Conservation (phyloP, 768 basidiomycete species). For the Boletus vinaceobasis region DNA sequence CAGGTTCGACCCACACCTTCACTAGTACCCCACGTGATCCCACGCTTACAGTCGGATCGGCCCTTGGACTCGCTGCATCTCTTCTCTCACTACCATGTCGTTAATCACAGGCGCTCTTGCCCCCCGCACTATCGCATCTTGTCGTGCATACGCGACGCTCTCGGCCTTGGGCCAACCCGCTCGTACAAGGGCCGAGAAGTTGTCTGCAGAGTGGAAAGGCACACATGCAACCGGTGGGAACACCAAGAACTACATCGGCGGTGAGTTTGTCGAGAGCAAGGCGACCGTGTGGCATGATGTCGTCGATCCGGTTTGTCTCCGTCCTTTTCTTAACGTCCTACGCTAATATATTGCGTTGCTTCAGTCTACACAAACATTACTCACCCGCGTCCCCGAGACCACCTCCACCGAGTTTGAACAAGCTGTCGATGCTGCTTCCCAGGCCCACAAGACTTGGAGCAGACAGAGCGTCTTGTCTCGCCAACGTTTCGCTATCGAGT, state of each 20-base stretch:
- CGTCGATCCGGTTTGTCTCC: constrained; percentile 72
- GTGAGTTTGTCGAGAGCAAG: constrained; percentile 83
- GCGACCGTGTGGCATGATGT: constrained; percentile 81
- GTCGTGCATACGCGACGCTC: constrained; percentile 44
- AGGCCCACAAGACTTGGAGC: constrained; percentile 89
- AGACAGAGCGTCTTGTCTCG: constrained; percentile 78
- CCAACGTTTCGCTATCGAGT: constrained; percentile 90
- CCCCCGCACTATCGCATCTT: constrained; percentile 11
- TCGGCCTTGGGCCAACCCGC: constrained; percentile 53
- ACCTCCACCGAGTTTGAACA: constrained; percentile 75
- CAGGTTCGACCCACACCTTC: neutral
- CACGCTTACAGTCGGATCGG: neutral
- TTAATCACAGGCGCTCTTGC: neutral
- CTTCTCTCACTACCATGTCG: constrained; percentile 20
- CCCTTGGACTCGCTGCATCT: neutral
- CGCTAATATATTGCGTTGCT: neutral
- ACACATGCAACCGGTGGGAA: constrained; percentile 81
- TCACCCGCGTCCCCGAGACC: constrained; percentile 89
- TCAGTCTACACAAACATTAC: constrained; percentile 86
- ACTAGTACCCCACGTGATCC: constrained; percentile 13
- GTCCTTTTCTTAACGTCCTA: neutral
- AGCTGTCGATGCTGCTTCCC: constrained; percentile 78
- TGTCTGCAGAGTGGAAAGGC: constrained; percentile 80
- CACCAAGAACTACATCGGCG: constrained; percentile 91
- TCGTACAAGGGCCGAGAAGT: constrained; percentile 59